phyloP scores from a whole-genome alignment of 2,329 filamentous ascomycete genomes.

The Neurospora sp. region DNA sequence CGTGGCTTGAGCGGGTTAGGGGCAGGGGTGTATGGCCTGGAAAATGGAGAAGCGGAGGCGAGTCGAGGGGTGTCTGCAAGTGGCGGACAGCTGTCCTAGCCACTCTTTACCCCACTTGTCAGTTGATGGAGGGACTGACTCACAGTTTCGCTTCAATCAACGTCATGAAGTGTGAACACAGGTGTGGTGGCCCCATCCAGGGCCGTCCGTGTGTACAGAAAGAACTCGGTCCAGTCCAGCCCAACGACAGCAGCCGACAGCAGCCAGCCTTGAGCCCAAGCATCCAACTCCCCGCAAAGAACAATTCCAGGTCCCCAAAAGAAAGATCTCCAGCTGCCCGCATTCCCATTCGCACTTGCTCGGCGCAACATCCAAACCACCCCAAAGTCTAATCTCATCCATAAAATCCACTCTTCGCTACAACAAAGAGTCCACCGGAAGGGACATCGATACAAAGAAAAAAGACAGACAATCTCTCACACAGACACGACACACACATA shows the following conservation, averaged over 20 bases:
- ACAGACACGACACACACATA: conserved; percentile 1
- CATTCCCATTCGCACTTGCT: neutral
- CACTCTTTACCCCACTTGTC: conserved; percentile 13
- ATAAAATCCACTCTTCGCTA: neutral
- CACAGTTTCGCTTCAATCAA: conserved; percentile 11
- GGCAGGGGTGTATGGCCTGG: neutral
- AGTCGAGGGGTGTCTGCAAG: neutral
- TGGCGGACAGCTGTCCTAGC: conserved; percentile 4
- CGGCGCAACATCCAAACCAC: neutral
- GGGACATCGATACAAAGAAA: conserved; percentile 6
- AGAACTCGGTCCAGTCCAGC: neutral
- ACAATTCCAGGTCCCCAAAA: neutral
- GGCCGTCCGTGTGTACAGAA: neutral
- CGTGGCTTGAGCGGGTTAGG: neutral
- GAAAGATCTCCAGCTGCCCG: neutral
- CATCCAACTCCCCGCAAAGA: neutral
- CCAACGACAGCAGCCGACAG: neutral
- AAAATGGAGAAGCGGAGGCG: neutral
- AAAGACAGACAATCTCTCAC: neutral
- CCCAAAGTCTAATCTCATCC: neutral
- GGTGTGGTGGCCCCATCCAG: neutral
- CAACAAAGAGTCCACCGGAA: conserved; percentile 12
- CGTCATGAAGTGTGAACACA: conserved; percentile 11
- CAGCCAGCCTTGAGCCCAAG: neutral
- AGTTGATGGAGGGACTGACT: conserved; percentile 17